phyloP scores from a whole-genome alignment of 2,329 filamentous ascomycete species.

The Colletotrichum orchidophilum region DNA sequence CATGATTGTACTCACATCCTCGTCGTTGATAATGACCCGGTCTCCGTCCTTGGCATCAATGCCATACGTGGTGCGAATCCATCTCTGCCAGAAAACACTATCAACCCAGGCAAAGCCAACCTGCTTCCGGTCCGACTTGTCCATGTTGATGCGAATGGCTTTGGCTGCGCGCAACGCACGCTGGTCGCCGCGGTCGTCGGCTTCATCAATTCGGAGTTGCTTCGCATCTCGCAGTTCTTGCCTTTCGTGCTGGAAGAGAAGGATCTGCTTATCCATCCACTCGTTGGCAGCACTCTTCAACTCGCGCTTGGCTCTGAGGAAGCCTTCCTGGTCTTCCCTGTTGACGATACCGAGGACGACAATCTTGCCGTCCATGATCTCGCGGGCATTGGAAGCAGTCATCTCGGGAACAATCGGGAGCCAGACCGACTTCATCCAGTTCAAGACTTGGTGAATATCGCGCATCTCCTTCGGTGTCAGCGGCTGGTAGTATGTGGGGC shows the following conservation, averaged over 20 bases:
- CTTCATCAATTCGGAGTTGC: constrained; percentile 94
- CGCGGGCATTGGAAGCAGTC: constrained; percentile 87
- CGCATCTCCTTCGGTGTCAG: constrained; percentile 93
- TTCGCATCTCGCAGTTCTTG: constrained; percentile 95
- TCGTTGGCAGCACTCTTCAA: constrained; percentile 95
- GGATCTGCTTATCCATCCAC: constrained; percentile 97
- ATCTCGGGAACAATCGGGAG: constrained; percentile 94
- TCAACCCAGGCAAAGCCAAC: constrained; percentile 98
- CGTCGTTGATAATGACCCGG: constrained; percentile 94
- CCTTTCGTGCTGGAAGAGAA: constrained; percentile 89
- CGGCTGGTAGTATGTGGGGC: constrained; percentile 89
- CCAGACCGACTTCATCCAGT: constrained; percentile 98
- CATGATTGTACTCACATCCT: constrained; percentile 78
- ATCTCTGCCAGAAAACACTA: constrained; percentile 95
- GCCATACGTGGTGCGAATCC: constrained; percentile 94
- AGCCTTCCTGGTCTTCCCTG: constrained; percentile 81
- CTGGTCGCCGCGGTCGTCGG: constrained; percentile 91
- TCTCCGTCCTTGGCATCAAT: constrained; percentile 90
- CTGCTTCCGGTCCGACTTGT: constrained; percentile 85
- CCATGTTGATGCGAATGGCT: constrained; percentile 90
- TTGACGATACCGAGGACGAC: constrained; percentile 94
- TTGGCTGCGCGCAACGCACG: constrained; percentile 88
- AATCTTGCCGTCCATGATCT: constrained; percentile 94
- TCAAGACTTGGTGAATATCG: constrained; percentile 78
- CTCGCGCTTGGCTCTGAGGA: constrained; percentile 81